phyloP scores from a whole-genome alignment of 495 filamentous ascomycete genomes.

The Xanthoparmelia taractica region DNA sequence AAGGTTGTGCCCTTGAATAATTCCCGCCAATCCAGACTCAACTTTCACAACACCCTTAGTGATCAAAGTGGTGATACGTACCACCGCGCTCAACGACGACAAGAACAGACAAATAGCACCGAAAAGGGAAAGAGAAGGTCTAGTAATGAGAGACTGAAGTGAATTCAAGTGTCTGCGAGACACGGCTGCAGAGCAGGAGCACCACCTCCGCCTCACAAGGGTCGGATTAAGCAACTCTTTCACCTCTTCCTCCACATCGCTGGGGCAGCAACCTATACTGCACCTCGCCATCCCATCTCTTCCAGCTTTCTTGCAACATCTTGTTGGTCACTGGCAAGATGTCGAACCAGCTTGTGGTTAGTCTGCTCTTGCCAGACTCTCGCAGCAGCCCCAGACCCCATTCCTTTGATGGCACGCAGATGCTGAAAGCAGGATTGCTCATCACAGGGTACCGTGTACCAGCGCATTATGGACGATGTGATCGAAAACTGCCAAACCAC shows the following conservation, averaged over 20 bases:
- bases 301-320: not conserved
- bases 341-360: conserved; percentile 61
- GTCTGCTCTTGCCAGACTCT: conserved; percentile 34
- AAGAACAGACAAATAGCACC: not conserved
- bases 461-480: conserved; percentile 85
- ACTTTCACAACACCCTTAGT: conserved; percentile 13
- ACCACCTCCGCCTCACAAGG: not conserved
- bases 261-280: not conserved
- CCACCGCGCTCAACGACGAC: not conserved
- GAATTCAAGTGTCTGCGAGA: conserved; percentile 8
- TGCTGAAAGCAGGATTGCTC: conserved; percentile 21
- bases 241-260: conserved; percentile 2
- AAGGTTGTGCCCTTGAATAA: conserved; percentile 9
- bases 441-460: conserved; percentile 69
- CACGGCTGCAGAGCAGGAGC: conserved; percentile 9
- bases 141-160: conserved; percentile 8
- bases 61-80: conserved; percentile 5
- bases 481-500: conserved; percentile 80
- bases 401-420: conserved; percentile 10
- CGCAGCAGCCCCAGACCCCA: conserved; percentile 16
- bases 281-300: not conserved
- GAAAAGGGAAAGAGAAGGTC: not conserved
- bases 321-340: conserved; percentile 31
- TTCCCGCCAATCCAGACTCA: conserved; percentile 13
- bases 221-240: conserved; percentile 5